These are phyloP conservation scores for Globisporangium nodosum DNA, from an alignment of 352 stramenopile genomes.

Conservation along the genomic window DNA sequence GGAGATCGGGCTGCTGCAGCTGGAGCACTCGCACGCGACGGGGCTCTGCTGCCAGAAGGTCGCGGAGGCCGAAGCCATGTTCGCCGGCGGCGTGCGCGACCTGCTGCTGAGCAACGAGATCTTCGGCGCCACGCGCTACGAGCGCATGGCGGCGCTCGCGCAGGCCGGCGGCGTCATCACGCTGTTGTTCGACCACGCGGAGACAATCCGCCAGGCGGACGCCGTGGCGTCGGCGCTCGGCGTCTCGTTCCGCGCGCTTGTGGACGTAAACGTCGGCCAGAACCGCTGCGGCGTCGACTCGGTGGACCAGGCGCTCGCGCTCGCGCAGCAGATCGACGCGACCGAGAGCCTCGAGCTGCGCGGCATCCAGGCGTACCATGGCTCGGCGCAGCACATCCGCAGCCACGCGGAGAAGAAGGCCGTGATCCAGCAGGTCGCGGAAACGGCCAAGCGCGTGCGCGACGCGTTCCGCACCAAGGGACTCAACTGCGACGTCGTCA, in stretches of 20 bases:
- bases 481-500: conserved; percentile 55
- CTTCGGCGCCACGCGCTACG: conserved; percentile 31
- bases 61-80: conserved; percentile 68
- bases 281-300: conserved; percentile 65
- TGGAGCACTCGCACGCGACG: conserved; percentile 34
- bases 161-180: conserved; percentile 36
- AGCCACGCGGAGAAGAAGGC: conserved; percentile 38
- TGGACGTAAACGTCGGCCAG: conserved; percentile 75
- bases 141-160: conserved; percentile 41
- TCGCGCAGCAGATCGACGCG: conserved; percentile 30
- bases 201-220: conserved; percentile 35
- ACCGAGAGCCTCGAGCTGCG: conserved; percentile 25
- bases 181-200: conserved; percentile 52
- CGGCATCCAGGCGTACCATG: conserved; percentile 74
- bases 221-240: conserved; percentile 15
- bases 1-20: conserved; percentile 38
- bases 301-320: conserved; percentile 29
- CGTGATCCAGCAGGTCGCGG: conserved; percentile 32
- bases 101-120: conserved; percentile 74
- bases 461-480: conserved; percentile 25
- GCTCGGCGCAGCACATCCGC: conserved; percentile 68
- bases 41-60: conserved; percentile 73
- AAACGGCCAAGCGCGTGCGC: conserved; percentile 33
- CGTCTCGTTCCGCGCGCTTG: conserved; percentile 45
- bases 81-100: conserved; percentile 40